phyloP scores from a whole-genome alignment of 2,329 filamentous ascomycete genomes.

The Rutstroemia sp. region DNA sequence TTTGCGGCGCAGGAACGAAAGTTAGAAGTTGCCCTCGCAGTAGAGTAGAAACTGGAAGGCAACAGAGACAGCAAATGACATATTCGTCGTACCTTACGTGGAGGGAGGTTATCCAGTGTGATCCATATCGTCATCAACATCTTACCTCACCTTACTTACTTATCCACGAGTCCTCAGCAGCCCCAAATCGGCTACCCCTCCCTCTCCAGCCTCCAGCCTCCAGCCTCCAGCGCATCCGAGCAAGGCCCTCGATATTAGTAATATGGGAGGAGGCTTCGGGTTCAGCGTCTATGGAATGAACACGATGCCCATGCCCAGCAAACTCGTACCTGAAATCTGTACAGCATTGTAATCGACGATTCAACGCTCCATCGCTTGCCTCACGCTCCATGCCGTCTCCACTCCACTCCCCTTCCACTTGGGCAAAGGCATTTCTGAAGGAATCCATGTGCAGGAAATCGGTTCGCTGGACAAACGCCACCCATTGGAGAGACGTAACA shows the following conservation, averaged over 20 bases:
- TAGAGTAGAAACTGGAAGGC: not conserved
- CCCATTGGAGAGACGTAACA: not conserved
- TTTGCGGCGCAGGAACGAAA: slow-evolving; percentile 5
- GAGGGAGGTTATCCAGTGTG: not conserved
- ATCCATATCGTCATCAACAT: not conserved
- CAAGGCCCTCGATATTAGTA: not conserved
- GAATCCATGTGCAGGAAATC: not conserved
- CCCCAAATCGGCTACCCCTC: not conserved
- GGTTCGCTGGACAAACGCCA: not conserved
- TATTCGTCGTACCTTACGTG: slow-evolving; percentile 5
- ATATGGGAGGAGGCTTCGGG: too few relatives aligned
- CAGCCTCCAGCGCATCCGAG: not conserved
- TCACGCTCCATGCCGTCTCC: not conserved
- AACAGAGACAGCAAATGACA: slow-evolving; percentile 4
- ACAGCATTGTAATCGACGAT: not conserved
- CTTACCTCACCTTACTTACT: not conserved
- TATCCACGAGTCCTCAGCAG: not conserved
- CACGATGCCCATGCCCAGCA: not conserved
- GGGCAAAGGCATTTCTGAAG: not conserved
- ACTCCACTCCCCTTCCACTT: not conserved
- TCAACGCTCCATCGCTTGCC: not conserved
- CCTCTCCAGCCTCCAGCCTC: not conserved
- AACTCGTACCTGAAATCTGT: not conserved
- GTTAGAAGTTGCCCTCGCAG: too few relatives aligned
- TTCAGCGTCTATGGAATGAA: not conserved